phyloP scores from a whole-genome alignment of 192 early-diverging fungal species.

The Funneliformis geosporum region DNA sequence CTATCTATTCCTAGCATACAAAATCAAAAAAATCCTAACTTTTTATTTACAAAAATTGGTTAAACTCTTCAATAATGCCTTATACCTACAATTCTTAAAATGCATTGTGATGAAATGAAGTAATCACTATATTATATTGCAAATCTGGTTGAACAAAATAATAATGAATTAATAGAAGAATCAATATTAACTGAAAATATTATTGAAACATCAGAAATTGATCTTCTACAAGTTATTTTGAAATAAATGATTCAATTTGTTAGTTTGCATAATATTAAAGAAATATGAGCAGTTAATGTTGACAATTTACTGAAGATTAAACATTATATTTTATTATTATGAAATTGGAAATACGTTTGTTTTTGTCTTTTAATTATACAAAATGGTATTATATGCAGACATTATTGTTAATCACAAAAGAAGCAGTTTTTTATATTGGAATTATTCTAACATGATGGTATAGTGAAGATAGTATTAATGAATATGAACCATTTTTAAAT shows the following conservation, averaged over 20 bases:
- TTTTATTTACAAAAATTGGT: constrained; percentile 2
- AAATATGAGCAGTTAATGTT: not conserved
- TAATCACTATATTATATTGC: not conserved
- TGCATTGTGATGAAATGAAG: not conserved
- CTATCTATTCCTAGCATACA: not conserved
- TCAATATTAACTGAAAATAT: too few species aligned
- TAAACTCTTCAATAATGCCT: not conserved
- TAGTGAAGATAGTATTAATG: not conserved
- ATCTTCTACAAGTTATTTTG: not conserved
- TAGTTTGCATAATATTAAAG: not conserved
- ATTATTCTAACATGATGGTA: not conserved
- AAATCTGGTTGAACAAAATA: not conserved
- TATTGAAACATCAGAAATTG: not conserved
- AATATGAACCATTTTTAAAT: not conserved
- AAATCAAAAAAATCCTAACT: not conserved
- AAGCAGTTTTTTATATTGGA: not conserved
- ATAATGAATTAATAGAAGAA: not conserved
- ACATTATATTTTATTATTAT: constrained; percentile 4
- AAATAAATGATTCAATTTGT: constrained; percentile 3
- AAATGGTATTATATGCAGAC: not conserved
- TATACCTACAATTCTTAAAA: not conserved
- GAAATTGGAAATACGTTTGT: not conserved
- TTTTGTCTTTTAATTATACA: not conserved
- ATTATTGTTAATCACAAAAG: not conserved
- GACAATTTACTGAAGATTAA: not conserved